These are phyloP conservation scores for Letharia columbiana DNA, from an alignment of 495 filamentous ascomycete genomes.

Conservation along the genomic window DNA sequence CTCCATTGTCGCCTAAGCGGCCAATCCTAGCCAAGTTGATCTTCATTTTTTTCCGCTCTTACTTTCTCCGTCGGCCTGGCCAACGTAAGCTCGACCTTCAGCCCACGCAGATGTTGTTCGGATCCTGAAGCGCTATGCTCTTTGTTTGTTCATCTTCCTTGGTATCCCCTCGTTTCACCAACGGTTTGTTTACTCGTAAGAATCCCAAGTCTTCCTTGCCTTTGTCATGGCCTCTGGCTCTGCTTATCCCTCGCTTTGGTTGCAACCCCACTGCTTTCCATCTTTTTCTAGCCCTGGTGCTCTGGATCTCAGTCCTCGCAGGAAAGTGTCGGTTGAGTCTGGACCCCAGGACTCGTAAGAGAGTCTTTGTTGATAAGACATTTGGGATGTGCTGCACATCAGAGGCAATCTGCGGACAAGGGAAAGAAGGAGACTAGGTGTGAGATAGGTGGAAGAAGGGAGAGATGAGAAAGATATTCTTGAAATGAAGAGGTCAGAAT, in stretches of 20 bases:
- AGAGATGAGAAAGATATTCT: not conserved
- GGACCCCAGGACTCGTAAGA: not conserved
- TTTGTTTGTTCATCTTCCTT: not conserved
- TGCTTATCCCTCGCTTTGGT: not conserved
- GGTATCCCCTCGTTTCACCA: not conserved
- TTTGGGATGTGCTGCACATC: not conserved
- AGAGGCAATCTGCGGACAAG: not conserved
- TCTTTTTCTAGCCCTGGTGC: not conserved
- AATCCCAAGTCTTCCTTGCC: not conserved
- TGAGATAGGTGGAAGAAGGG: not conserved
- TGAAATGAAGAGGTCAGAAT: not conserved
- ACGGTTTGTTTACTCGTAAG: not conserved
- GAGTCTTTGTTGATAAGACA: not conserved
- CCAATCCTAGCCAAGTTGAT: not conserved
- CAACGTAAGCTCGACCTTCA: not conserved
- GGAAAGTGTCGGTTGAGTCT: too few relatives aligned
- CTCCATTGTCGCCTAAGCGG: not conserved
- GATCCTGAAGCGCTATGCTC: not conserved
- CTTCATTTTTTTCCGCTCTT: not conserved
- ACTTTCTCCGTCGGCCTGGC: not conserved
- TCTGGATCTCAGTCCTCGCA: not conserved
- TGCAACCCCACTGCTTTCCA: not conserved
- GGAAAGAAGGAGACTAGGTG: not conserved
- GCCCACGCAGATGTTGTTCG: not conserved
- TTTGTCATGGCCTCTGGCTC: not conserved